Base-by-base conservation (phyloP, 2,329 filamentous ascomycete genomes). In the Tolypocladium sp. region DNA sequence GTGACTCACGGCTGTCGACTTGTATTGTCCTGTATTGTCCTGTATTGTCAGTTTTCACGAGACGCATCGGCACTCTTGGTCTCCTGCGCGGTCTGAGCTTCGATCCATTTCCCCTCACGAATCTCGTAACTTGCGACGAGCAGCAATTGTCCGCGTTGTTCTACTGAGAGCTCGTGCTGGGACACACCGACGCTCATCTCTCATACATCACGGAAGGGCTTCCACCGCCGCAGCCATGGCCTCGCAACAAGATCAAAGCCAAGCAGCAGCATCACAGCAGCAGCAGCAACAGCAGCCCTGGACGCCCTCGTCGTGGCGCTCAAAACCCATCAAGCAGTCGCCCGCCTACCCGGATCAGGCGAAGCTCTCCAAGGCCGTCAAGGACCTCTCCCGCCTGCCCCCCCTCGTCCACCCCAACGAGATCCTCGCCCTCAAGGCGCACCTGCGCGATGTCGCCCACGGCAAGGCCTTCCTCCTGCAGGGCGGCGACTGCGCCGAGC, bases 401-500 rank as follows among this genome's bases (percentile, higher is more conserved):
- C 90, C 90, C 30, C 83, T 94, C 55, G 91, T 94, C 37, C 90
- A 90, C 59, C 87, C 90, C 4, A 81, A 81, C 55, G 91, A 94
- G 75, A 96, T 99, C 69, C 80, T 84, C 66, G 88, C 85, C 63
- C 82, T 99, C 57, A 92, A 92, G 70, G 80, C 84, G 57, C 88
- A 85, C 67, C 82, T 99, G 27, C 85, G 85, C 60, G 91, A 96
- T 76, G 94, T 96, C 7, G 94, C 94, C 6, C 79, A 89, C 41
- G 94, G 94, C 40, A 92, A 93, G 64, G 91, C 93, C 15, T 97
- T 99, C 72, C 81, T 99, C 12, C 84, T 99, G 4, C 94, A 99
- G 77, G 94, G 94, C 61, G 94, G 93, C 63, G 94, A 99, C 76
- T 99, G 94, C 70, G 94, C 94, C 20, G 94, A 99, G 77, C 83